phyloP scores from a whole-genome alignment of 2,329 filamentous ascomycete species.

The Scopulariopsis brevicaulis region DNA sequence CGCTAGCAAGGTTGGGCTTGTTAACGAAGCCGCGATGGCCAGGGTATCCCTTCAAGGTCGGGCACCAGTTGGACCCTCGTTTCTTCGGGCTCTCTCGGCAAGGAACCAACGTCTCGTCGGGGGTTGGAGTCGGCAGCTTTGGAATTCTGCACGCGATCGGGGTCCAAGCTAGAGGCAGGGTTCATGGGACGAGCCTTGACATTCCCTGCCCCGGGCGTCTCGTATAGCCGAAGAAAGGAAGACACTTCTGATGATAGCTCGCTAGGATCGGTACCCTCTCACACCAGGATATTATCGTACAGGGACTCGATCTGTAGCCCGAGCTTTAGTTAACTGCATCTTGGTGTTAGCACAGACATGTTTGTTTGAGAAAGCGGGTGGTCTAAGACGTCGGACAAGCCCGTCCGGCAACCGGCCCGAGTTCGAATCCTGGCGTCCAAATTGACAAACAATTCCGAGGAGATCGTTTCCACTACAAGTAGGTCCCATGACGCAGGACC shows the following conservation, averaged over 20 bases:
- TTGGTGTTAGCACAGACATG: background rate
- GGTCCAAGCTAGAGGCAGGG: background rate
- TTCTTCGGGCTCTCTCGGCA: background rate
- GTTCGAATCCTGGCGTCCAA: background rate
- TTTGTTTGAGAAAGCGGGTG: background rate
- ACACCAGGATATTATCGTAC: background rate
- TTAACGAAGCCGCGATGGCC: background rate
- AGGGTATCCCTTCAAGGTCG: background rate
- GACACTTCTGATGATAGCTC: background rate
- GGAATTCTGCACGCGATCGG: background rate
- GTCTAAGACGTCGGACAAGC: background rate
- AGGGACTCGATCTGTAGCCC: background rate
- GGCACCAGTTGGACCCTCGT: background rate
- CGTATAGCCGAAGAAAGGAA: background rate
- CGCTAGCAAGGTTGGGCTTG: background rate
- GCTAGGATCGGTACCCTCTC: background rate
- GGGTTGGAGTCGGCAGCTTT: background rate
- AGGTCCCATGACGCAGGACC: background rate
- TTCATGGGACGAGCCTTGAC: background rate
- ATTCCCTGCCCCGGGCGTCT: background rate
- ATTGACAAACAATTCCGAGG: background rate
- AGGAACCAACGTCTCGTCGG: background rate
- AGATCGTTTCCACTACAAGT: background rate
- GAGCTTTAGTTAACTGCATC: background rate
- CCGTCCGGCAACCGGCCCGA: background rate